A percentile compares a stretch with the other conserved stretches of the same genome.
Conservation (phyloP, 2,329 filamentous ascomycete genomes). For the Fusarium citri region DNA sequence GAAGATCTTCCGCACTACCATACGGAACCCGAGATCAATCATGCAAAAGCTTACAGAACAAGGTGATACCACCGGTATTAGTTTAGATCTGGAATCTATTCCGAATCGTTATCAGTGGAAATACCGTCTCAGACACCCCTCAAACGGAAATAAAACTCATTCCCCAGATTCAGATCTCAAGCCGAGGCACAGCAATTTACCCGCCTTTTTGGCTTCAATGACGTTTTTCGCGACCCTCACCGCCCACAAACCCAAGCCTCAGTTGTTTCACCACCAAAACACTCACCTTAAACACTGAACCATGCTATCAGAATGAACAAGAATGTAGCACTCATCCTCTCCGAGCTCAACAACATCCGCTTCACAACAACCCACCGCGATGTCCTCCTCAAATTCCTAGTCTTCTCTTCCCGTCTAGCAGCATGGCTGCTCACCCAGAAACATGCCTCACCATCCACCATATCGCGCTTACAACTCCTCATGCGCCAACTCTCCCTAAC, state of each 20-base stretch:
- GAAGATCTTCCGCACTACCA: too few species aligned
- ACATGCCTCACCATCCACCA: not conserved
- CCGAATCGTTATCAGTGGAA: not conserved
- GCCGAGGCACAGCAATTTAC: not conserved
- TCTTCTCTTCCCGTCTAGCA: constrained; percentile 10
- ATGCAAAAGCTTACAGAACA: too few species aligned
- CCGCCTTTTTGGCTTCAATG: not conserved
- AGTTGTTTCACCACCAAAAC: not conserved
- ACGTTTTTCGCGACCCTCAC: constrained; percentile 12
- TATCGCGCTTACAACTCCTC: constrained; percentile 1
- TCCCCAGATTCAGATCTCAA: not conserved
- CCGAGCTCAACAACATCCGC: not conserved
- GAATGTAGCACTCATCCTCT: not conserved
- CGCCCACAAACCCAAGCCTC: not conserved
- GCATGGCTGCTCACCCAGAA: constrained; percentile 12
- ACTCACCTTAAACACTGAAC: not conserved
- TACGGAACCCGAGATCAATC: not conserved
- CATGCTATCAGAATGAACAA: not conserved
- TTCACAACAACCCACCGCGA: constrained; percentile 17
- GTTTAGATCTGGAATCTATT: not conserved
- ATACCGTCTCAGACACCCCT: not conserved
- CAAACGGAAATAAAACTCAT: not conserved
- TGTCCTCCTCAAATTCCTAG: constrained; percentile 9
- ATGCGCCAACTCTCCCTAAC: constrained; percentile 19
- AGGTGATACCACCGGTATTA: not conserved